Percentiles rank a stretch among this genome's conserved stretches.
Conservation (phyloP, 2,329 filamentous ascomycete genomes). For the Epichloe hybrida region DNA sequence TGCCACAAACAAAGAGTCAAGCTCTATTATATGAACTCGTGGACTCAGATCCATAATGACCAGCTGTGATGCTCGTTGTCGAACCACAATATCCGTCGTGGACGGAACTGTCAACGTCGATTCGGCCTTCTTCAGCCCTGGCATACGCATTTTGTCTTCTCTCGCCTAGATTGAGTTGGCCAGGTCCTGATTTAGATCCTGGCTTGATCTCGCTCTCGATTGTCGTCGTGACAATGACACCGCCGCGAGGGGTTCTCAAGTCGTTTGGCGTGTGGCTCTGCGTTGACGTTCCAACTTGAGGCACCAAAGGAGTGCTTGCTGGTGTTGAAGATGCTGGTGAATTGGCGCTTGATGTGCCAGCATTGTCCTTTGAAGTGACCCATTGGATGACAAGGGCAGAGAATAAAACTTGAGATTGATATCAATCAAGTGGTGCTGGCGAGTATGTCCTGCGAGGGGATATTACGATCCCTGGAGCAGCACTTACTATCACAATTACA, state of each 20-base stretch:
- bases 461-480: neutral
- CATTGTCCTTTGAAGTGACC: slow-evolving; percentile 36
- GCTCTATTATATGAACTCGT: no score
- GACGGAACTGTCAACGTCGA: neutral
- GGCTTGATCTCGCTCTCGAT: slow-evolving; percentile 22
- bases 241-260: neutral
- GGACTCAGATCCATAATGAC: neutral
- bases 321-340: neutral
- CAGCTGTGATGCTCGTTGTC: neutral
- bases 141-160: slow-evolving; percentile 1
- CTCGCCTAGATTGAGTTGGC: neutral
- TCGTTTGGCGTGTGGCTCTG: neutral
- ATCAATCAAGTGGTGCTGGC: neutral
- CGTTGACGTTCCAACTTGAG: neutral
- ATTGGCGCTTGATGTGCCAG: slow-evolving; percentile 17
- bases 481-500: slow-evolving; percentile 48
- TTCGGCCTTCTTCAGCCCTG: neutral
- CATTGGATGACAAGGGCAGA: slow-evolving; percentile 48
- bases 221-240: slow-evolving; percentile 25
- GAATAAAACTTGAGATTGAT: slow-evolving; percentile 36
- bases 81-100: neutral
- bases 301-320: neutral
- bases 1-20: no score
- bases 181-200: slow-evolving; percentile 1
- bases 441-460: neutral